Percentiles rank a stretch among this genome's conserved stretches.
Evolutionary conservation across 2,329 filamentous ascomycete species (phyloP).

Genomic region (Cytospora schulzeri): DNA sequence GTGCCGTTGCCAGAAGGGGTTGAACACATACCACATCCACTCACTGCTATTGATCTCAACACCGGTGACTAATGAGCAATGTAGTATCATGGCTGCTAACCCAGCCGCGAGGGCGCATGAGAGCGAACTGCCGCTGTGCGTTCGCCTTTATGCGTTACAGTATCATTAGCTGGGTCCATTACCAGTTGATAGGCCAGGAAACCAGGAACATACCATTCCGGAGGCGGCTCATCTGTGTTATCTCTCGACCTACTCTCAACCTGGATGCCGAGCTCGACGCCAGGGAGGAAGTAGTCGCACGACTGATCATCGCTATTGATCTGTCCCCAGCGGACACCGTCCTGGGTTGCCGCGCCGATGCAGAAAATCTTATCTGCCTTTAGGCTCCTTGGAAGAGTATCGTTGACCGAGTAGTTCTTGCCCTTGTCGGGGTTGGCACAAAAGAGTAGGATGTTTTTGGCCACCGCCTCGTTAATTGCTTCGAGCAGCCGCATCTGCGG

Average conservation of each 20-base stretch:
- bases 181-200: too few species aligned
- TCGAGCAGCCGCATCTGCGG: neutral
- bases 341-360: constrained; percentile 7
- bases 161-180: too few species aligned
- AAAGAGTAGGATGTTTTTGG: constrained; percentile 12
- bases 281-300: constrained; percentile 8
- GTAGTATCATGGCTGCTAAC: constrained; percentile 3
- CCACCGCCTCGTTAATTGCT: neutral
- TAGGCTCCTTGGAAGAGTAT: neutral
- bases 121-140: constrained; percentile 10
- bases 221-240: constrained; percentile 1
- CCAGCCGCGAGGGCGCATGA: constrained; percentile 5
- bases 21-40: neutral
- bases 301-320: neutral
- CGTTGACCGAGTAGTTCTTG: neutral
- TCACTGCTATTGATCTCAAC: neutral
- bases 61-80: neutral
- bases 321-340: neutral
- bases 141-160: neutral
- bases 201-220: neutral
- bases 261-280: constrained; percentile 9
- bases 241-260: neutral
- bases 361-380: neutral
- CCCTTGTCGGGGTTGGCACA: constrained; percentile 8
- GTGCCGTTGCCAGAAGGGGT: too few species aligned